Conservation (phyloP, 257 asterid genomes). For the Knoxia roxburghii region DNA sequence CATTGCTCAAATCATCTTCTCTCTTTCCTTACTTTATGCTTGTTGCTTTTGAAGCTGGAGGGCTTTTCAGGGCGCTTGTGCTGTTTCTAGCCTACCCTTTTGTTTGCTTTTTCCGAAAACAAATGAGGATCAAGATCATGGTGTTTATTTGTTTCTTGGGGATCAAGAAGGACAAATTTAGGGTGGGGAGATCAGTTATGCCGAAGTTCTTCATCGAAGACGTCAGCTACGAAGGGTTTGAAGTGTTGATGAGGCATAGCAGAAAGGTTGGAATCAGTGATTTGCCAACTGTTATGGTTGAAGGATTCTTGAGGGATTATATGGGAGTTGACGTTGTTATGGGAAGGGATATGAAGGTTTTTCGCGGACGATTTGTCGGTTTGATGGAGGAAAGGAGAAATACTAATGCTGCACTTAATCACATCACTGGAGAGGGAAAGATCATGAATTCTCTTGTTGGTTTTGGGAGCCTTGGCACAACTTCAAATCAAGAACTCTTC, state of each 20-base stretch:
- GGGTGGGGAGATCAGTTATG: conserved; percentile 27
- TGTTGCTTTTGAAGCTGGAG: conserved; percentile 39
- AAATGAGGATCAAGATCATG: conserved; percentile 21
- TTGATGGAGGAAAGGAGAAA: conserved; percentile 25
- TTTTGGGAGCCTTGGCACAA: conserved; percentile 7
- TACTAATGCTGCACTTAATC: neutral
- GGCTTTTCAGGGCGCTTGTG: conserved; percentile 23
- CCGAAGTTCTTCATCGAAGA: conserved; percentile 37
- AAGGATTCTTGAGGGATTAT: conserved; percentile 31
- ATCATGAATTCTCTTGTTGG: conserved; percentile 25
- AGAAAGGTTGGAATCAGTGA: conserved; percentile 24
- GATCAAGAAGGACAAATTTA: conserved; percentile 17
- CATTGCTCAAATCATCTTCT: conserved; percentile 26
- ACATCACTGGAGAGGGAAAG: conserved; percentile 14
- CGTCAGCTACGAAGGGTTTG: conserved; percentile 32
- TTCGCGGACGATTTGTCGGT: conserved; percentile 25
- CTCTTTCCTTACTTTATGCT: conserved; percentile 34
- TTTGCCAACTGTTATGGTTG: conserved; percentile 34
- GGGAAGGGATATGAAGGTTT: conserved; percentile 32
- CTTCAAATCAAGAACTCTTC: conserved; percentile 8
- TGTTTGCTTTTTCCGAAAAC: conserved; percentile 12
- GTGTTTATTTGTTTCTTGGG: conserved; percentile 34
- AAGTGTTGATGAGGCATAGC: conserved; percentile 17
- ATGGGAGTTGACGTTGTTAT: conserved; percentile 28
- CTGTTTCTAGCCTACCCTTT: conserved; percentile 30